Percentiles rank a stretch among this genome's conserved stretches.
Evolutionary conservation across 2,329 filamentous ascomycete genomes (phyloP).

Genomic region (Clarireedia monteithiana): DNA sequence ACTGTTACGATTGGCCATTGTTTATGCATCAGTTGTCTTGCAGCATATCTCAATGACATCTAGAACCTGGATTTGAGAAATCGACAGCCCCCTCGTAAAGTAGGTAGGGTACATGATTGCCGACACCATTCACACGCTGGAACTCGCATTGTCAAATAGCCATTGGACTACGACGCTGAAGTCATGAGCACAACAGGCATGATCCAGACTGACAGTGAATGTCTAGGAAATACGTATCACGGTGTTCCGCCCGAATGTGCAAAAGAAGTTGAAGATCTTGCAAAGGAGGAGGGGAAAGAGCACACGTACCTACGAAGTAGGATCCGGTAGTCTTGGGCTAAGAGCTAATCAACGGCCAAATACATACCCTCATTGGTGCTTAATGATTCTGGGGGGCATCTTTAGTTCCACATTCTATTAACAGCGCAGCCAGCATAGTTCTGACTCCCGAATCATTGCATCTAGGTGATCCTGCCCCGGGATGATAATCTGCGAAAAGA

Average conservation of each 20-base stretch:
- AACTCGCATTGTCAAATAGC: not conserved
- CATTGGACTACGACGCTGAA: not conserved
- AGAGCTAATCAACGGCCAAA: not conserved
- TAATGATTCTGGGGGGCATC: not conserved
- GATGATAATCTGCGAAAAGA: too few species aligned
- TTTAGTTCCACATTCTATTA: not conserved
- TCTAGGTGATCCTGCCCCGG: too few species aligned
- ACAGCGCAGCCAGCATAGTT: too few species aligned
- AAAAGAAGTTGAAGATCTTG: not conserved
- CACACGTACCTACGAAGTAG: not conserved
- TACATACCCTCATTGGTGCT: not conserved
- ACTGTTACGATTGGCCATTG: not conserved
- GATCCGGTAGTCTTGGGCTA: not conserved
- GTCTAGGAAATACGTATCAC: too few species aligned
- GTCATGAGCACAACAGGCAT: not conserved
- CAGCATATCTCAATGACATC: not conserved
- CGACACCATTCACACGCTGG: not conserved
- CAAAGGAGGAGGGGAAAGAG: not conserved
- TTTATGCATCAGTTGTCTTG: constrained; percentile 3
- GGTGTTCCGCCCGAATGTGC: not conserved
- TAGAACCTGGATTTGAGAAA: not conserved
- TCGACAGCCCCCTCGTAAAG: not conserved
- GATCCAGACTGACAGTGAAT: not conserved
- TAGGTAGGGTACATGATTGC: not conserved
- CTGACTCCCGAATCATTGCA: too few species aligned